Percentiles rank a stretch among this genome's conserved stretches.
phyloP scores from a whole-genome alignment of 2,329 filamentous ascomycete genomes.

The Penicillium concentricum region DNA sequence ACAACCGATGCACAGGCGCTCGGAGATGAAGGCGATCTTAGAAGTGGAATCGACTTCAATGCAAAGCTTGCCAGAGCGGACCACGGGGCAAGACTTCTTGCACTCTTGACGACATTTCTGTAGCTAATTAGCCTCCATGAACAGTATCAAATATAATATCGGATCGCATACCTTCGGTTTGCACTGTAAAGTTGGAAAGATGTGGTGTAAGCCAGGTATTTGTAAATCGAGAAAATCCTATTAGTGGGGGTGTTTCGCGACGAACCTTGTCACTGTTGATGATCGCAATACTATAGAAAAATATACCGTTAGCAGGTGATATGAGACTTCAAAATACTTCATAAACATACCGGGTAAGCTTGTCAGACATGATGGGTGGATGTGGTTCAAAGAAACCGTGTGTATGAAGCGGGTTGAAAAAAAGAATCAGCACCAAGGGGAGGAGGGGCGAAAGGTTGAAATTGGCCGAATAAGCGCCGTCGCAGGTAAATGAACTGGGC shows the following conservation, averaged over 20 bases:
- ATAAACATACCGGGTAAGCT: slow-evolving; percentile 77
- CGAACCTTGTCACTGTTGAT: slow-evolving; percentile 95
- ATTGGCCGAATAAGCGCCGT: slow-evolving; percentile 5
- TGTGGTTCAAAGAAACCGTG: slow-evolving; percentile 22
- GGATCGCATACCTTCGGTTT: slow-evolving; percentile 70
- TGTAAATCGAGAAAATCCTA: slow-evolving; percentile 34
- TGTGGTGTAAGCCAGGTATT: slow-evolving; percentile 41
- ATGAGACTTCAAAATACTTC: not conserved
- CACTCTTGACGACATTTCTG: slow-evolving; percentile 99
- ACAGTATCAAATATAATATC: not conserved
- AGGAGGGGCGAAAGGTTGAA: not conserved
- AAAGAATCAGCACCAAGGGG: slow-evolving; percentile 9
- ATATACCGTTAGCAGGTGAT: slow-evolving; percentile 16
- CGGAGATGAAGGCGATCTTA: slow-evolving; percentile 97
- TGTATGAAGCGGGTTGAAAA: slow-evolving; percentile 10
- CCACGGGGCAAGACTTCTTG: slow-evolving; percentile 97
- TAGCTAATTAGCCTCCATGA: slow-evolving; percentile 25
- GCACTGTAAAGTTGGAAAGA: slow-evolving; percentile 58
- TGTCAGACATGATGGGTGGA: slow-evolving; percentile 74
- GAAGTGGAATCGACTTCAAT: slow-evolving; percentile 89
- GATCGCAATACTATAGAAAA: slow-evolving; percentile 79
- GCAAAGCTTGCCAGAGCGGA: slow-evolving; percentile 94
- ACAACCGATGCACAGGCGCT: slow-evolving; percentile 93
- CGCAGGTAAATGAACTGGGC: slow-evolving; percentile 11
- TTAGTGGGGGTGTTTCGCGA: slow-evolving; percentile 35